These are phyloP conservation scores for Coprinellus micaceus DNA, from an alignment of 768 basidiomycete species.

Conservation along the genomic window DNA sequence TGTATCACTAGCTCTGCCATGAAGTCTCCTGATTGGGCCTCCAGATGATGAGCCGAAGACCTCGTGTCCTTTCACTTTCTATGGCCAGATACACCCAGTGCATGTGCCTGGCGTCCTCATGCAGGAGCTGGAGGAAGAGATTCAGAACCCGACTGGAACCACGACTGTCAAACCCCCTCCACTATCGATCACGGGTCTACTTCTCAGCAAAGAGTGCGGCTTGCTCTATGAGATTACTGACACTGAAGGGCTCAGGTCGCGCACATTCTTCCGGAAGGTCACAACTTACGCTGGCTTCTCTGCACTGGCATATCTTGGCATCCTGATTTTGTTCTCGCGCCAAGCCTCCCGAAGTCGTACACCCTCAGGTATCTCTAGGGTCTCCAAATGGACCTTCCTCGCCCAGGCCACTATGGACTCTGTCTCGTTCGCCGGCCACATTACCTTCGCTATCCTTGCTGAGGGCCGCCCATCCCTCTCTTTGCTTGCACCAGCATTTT, in stretches of 20 bases:
- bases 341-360: conserved; percentile 76
- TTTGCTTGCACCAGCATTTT: conserved; percentile 78
- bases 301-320: conserved; percentile 57
- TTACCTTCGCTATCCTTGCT: conserved; percentile 83
- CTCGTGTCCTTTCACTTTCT: conserved; percentile 62
- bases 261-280: conserved; percentile 70
- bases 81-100: conserved; percentile 59
- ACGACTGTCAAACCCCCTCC: conserved; percentile 55
- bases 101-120: conserved; percentile 51
- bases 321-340: conserved; percentile 66
- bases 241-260: conserved; percentile 63
- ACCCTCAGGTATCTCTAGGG: conserved; percentile 70
- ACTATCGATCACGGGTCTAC: conserved; percentile 56
- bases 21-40: not conserved
- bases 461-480: conserved; percentile 81
- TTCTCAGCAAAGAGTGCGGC: conserved; percentile 80
- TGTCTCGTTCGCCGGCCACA: conserved; percentile 82
- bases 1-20: not conserved
- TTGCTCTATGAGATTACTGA: conserved; percentile 63
- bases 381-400: conserved; percentile 83
- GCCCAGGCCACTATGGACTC: conserved; percentile 77
- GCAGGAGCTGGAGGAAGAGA: conserved; percentile 69
- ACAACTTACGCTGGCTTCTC: conserved; percentile 73
- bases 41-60: conserved; percentile 48
- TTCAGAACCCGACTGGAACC: conserved; percentile 70